Evolutionary conservation across 2,329 filamentous ascomycete species (phyloP).

Genomic region (Byssothecium circinans): DNA sequence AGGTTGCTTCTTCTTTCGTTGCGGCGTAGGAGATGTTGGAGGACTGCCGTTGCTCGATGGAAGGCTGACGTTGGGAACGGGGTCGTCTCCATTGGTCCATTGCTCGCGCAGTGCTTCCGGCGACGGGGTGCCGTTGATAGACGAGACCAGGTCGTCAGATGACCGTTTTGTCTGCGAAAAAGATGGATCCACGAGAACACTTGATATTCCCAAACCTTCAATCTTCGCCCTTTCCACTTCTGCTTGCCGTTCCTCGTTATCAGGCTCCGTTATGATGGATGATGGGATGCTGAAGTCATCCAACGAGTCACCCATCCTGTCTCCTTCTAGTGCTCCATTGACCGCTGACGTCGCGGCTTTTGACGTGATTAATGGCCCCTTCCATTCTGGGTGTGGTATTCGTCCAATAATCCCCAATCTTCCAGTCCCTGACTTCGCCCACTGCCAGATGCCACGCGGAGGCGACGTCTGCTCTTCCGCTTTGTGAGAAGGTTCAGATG

Average conservation of each 20-base stretch:
- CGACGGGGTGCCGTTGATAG: constrained; percentile 30
- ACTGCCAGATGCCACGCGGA: constrained; percentile 37
- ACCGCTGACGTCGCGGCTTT: constrained; percentile 15
- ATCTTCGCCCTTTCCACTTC: constrained; percentile 21
- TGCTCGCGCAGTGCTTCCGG: constrained; percentile 12
- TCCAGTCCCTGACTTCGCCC: constrained; percentile 36
- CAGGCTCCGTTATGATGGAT: constrained; percentile 23
- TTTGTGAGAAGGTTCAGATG: constrained; percentile 4
- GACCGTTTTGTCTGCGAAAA: constrained; percentile 40
- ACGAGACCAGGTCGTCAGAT: constrained; percentile 37
- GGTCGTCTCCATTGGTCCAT: constrained; percentile 20
- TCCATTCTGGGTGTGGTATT: constrained; percentile 34
- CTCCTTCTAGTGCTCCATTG: constrained; percentile 16
- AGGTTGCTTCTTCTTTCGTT: not conserved
- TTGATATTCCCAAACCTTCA: constrained; percentile 27
- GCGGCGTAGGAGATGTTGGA: constrained; percentile 21
- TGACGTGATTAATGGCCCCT: constrained; percentile 18
- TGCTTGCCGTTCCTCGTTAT: constrained; percentile 14
- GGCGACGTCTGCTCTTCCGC: constrained; percentile 20
- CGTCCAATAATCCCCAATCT: constrained; percentile 32
- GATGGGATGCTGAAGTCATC: constrained; percentile 39
- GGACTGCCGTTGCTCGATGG: constrained; percentile 23
- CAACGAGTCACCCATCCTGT: constrained; percentile 13
- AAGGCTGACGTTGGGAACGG: constrained; percentile 16
- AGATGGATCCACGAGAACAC: constrained; percentile 21